Evolutionary conservation across 129 eudicot species (phyloP).

Genomic region (Rutidosis leptorrhynchoides): DNA sequence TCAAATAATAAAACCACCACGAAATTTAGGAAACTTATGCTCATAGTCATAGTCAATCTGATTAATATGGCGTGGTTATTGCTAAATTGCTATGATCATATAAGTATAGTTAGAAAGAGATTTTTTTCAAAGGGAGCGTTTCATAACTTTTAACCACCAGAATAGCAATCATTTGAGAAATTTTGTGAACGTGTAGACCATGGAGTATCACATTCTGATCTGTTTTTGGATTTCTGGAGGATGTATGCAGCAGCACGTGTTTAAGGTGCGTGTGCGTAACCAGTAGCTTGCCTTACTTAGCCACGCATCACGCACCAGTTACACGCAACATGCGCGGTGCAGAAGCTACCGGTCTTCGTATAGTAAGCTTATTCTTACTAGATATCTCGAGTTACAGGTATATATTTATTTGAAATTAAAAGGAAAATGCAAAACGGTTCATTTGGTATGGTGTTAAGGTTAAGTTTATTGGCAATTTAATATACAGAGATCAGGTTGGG

Average conservation of each 20-base stretch:
- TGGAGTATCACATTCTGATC: background rate
- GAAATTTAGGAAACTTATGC: background rate
- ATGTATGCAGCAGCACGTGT: background rate
- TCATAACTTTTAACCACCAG: background rate
- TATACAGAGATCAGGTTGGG: constrained; percentile 73
- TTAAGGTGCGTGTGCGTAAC: too few relatives aligned
- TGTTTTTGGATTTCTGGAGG: background rate
- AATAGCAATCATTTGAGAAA: background rate
- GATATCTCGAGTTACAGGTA: constrained; percentile 90
- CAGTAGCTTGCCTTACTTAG: too few relatives aligned
- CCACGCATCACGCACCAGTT: too few relatives aligned
- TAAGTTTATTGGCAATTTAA: background rate
- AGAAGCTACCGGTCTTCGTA: constrained; percentile 58
- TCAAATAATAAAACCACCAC: constrained; percentile 5
- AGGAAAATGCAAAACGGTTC: background rate
- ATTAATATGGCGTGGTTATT: background rate
- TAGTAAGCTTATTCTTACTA: constrained; percentile 49
- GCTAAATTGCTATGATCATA: background rate
- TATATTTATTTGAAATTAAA: background rate
- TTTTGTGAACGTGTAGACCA: background rate
- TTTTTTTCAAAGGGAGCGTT: background rate
- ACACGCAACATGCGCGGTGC: too few relatives aligned
- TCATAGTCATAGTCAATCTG: background rate
- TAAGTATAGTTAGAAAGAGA: background rate
- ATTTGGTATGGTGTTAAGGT: background rate